Base-by-base conservation (phyloP, 768 basidiomycete genomes). In the Candolleomyces aberdarensis region DNA sequence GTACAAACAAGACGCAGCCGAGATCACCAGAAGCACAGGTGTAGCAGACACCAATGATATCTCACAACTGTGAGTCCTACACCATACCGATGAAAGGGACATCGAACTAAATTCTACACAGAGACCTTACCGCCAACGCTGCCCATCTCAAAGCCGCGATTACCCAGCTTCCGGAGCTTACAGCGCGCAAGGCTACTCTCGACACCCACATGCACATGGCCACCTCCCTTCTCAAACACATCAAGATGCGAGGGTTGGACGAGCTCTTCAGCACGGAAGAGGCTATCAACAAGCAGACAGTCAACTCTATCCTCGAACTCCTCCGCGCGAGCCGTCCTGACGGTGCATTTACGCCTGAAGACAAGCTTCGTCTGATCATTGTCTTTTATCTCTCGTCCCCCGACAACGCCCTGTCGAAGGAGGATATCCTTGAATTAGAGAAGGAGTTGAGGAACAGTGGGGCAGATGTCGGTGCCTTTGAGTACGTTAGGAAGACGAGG, bases 141-240 rank as follows among this genome's bases (percentile, higher is more conserved):
- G 82, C 93, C 7, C 91, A 98, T 72, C 78, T 99, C 54, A 98
- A 98, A 76, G 94, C 94, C 0, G 97, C 97, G 8, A 97, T 99
- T 70, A 98, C 96, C 1, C 93, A 95, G 63, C 80, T 99, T 19
- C 97, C 97, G 1, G 97, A 98, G 71, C 79, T 99, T 54, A 98
- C 96, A 4, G 95, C 97, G 3, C 86, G 97, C 46, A 99, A 99
- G 69, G 92, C 94, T 36, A 96, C 92, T 1, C 83, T 99, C 26
- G 97, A 99, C 72, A 94, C 96, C 3, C 97, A 99, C 71, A 98
- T 99, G 96, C 98, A 98, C 75, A 96, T 99, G 59, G 96, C 96
- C 41, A 97, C 96, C 13, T 91, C 96, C 17, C 76, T 99, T 10
- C 78, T 99, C 31, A 94, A 96, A 71, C 88, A 97, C 41, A 97